A percentile compares a stretch with the other conserved stretches of the same genome.
Conservation (phyloP, 192 early-diverging fungal species). For the Borealophlyctis nickersoniae region DNA sequence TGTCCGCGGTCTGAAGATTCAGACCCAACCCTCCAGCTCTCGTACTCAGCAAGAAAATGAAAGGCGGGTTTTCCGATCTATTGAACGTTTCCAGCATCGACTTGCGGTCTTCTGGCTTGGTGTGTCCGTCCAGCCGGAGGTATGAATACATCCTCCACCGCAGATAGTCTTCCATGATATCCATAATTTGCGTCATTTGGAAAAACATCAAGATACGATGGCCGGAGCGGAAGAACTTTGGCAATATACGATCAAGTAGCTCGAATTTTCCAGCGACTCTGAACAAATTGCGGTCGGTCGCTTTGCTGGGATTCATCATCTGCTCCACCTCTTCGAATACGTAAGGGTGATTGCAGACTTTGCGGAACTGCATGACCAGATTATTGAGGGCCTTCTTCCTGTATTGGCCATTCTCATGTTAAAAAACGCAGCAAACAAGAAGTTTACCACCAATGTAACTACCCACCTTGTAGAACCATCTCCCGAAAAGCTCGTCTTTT, state of each 20-base stretch:
- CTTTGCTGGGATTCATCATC: conserved; percentile 67
- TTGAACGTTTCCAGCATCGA: conserved; percentile 80
- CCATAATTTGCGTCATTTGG: conserved; percentile 86
- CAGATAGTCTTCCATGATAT: conserved; percentile 95
- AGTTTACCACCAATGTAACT: background rate
- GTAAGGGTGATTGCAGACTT: conserved; percentile 98
- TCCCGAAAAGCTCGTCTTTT: conserved; percentile 44
- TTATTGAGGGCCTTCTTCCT: conserved; percentile 84
- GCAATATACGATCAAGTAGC: conserved; percentile 88
- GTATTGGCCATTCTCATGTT: no score
- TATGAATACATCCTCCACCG: conserved; percentile 66
- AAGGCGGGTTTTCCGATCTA: conserved; percentile 69
- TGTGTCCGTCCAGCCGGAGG: conserved; percentile 88
- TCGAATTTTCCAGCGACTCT: conserved; percentile 95
- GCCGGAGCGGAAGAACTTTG: conserved; percentile 78
- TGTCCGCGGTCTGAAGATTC: conserved; percentile 95
- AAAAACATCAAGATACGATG: conserved; percentile 76
- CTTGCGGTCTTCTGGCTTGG: conserved; percentile 86
- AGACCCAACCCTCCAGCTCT: conserved; percentile 94
- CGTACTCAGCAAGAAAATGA: conserved; percentile 91
- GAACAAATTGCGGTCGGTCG: conserved; percentile 74
- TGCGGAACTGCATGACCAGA: conserved; percentile 96
- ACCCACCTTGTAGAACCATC: conserved; percentile 55
- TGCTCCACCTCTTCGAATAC: conserved; percentile 92
- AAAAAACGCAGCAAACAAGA: no score